Evolutionary conservation across 202 grass and related monocot species (phyloP).

Genomic region (Saccharum hybrid): DNA sequence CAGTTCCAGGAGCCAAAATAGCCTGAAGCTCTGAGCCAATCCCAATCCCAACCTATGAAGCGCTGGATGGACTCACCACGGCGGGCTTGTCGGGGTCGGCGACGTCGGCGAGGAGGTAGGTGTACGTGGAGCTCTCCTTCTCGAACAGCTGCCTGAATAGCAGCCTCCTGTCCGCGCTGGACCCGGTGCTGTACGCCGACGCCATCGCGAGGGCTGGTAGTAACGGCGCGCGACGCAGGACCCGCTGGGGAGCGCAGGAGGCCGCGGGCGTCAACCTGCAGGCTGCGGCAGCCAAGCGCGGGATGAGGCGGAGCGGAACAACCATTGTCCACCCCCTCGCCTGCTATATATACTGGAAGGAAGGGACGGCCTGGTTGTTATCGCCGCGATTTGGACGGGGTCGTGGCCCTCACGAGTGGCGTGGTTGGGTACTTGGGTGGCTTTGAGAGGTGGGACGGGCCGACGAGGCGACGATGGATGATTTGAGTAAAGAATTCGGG

Average conservation of each 20-base stretch:
- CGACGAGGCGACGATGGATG: too few species aligned
- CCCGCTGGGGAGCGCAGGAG: constrained; percentile 21
- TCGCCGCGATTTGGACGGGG: constrained; percentile 39
- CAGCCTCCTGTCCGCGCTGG: constrained; percentile 53
- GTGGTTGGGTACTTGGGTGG: background rate
- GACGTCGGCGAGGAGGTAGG: constrained; percentile 86
- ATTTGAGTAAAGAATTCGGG: constrained; percentile 32
- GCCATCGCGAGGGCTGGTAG: constrained; percentile 52
- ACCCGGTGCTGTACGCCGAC: constrained; percentile 41
- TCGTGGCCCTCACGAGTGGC: constrained; percentile 11
- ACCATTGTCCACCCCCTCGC: constrained; percentile 36
- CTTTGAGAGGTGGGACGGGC: background rate
- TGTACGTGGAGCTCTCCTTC: constrained; percentile 87
- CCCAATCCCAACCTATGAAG: background rate
- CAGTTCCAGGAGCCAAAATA: constrained; percentile 22
- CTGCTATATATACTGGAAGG: constrained; percentile 36
- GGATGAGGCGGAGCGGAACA: constrained; percentile 40
- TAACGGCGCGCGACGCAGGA: background rate
- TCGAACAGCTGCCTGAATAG: constrained; percentile 93
- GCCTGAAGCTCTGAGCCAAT: background rate
- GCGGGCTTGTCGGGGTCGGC: constrained; percentile 73
- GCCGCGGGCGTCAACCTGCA: constrained; percentile 21
- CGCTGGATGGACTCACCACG: constrained; percentile 63
- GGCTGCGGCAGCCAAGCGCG: background rate
- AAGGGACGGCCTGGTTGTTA: constrained; percentile 16